Conservation (phyloP, 139 green algal genomes). For the Chlamydomonas urium region DNA sequence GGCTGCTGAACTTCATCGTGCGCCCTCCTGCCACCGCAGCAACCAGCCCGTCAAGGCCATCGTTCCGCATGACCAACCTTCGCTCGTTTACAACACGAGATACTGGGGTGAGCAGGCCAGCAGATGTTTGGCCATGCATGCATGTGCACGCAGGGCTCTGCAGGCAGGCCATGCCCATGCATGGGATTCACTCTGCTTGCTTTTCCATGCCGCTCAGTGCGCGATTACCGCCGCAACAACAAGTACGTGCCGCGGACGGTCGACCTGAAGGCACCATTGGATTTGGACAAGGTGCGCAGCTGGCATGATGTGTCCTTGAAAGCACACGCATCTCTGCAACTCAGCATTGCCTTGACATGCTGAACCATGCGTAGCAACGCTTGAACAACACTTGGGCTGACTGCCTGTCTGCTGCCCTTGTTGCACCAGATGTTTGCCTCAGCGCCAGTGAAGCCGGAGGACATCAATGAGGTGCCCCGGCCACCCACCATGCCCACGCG, state of each 20-base stretch:
- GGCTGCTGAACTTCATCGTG: neutral
- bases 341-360: too few relatives aligned
- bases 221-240: neutral
- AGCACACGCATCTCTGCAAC: too few relatives aligned
- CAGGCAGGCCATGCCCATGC: too few relatives aligned
- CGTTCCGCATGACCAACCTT: neutral
- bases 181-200: neutral
- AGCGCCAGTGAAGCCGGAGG: slow-evolving; percentile 27
- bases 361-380: too few relatives aligned
- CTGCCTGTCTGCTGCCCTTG: too few relatives aligned
- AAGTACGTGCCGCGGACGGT: neutral
- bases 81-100: neutral
- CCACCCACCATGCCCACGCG: too few relatives aligned
- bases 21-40: neutral
- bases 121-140: too few relatives aligned
- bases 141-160: too few relatives aligned
- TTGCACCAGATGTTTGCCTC: slow-evolving; percentile 32
- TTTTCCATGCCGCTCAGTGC: neutral
- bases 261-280: neutral
- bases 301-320: too few relatives aligned
- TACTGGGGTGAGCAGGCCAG: neutral
- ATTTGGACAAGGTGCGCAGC: neutral
- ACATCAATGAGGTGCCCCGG: slow-evolving; percentile 25
- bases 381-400: too few relatives aligned
- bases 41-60: neutral